Evolutionary conservation across 2,329 filamentous ascomycete genomes (phyloP), one percentile per base, ranked within the genome.

Genomic region (Stachybotrys chlorohalonatus): DNA sequence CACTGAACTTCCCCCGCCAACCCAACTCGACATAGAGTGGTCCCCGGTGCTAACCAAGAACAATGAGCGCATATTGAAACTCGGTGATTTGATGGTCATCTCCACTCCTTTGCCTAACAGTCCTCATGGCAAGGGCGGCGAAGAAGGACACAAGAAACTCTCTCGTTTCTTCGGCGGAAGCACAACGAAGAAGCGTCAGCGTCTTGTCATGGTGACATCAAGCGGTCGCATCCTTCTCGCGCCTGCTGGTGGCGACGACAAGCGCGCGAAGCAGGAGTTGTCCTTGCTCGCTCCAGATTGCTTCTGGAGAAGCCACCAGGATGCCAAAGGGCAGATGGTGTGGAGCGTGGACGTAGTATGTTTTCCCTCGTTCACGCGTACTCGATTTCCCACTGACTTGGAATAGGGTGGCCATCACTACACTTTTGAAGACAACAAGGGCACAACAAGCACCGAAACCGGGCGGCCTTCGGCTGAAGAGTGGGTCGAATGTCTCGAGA

Each of bases 1-100:
- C 57, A 97, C 94, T 1, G 94, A 99, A 69, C 79, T 99, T 9
- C 91, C 94, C 15, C 93, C 94, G n/a, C 94, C 94, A 1, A 96
- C 89, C 52, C 94, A 97, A 69, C 77, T 99, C 31, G 94, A 99
- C 66, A 95, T 99, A 55, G 94, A 99, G 71, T 99, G 94, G 94
- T 96, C 93, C 1, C 94, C 94, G 1, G 92, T 99, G 5, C 76
- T 99, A 54, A 96, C 89, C 9, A 85, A 86, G 64, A 86, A 84
- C 56, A 96, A 97, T 65, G 94, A 99, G 71, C 84, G 94, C 42
- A 99, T 99, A 61, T 71, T 99, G 58, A 96, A 95, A 69, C 77
- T 99, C 24, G 94, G 94, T 2, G 96, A 99, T 64, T 75, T 96
- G 59, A 82, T 91, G 70, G 92, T 99, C 7, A 79, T 89, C 46